Evolutionary conservation across 202 grass and related monocot genomes (phyloP), one percentile per base, ranked within the genome.

Genomic region (Zoysia matrella): DNA sequence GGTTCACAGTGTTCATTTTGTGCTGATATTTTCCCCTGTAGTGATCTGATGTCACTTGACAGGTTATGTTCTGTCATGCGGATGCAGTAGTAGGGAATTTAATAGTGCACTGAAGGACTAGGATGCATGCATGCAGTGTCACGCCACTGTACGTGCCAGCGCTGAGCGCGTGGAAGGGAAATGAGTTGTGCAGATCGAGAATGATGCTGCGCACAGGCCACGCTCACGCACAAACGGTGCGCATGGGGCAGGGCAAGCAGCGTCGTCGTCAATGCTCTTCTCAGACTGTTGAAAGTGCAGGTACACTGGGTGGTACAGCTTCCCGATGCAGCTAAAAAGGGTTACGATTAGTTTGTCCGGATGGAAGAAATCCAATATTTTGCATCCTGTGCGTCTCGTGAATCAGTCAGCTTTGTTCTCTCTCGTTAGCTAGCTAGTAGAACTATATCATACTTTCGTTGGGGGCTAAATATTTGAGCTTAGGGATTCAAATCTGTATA

Each of bases 161-260:
- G 22, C 22, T 30, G 22, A 30, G 22, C 22, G 22, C 22, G 22
- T 30, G 22, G 22, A 30, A 44, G 46, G 15, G 51, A 46, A 13
- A 67, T 18, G 49, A n/a, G 3, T 5, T 55, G 40, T 57, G 8
- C 52, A 48, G 48, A 62, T 7, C 13, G 67, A 80, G 58, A 72
- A 64, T 42, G 40, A 30, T 60, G 44, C 63, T 30, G 39, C 14
- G 52, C 66, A 16, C 78, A 5, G 22, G 55, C 18, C 30, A 39
- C 14, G 15, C 12, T 56, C 71, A n/a, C 41, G 71, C 76, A 50
- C 0, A 79, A 49, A 54, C 68, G 48, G 22, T 85, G 75, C 48
- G 75, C 67, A 18, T 5, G 42, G 42, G 4, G 56, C 67, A 71
- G 69, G 67, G 5, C 80, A 49, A 47, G 44, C 54, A 65, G 73